Evolutionary conservation across 2,329 filamentous ascomycete genomes (phyloP).

Genomic region (Monilinia polystroma): DNA sequence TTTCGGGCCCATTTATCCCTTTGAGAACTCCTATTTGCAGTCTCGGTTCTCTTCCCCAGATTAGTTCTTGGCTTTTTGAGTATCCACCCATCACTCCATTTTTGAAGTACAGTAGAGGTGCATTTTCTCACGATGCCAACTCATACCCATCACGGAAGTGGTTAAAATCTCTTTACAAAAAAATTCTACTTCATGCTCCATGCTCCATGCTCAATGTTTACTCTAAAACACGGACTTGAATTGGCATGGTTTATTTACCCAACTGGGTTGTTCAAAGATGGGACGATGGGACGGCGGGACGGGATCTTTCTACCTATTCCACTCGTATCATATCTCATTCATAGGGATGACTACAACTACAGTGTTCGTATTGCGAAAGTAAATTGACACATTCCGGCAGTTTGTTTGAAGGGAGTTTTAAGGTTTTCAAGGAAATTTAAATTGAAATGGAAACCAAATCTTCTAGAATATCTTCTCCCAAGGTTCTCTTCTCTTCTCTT

Average conservation of each 20-base stretch:
- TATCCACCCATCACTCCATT: slow-evolving; percentile 12
- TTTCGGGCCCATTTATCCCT: slow-evolving; percentile 4
- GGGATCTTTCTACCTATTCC: background rate
- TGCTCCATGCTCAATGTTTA: background rate
- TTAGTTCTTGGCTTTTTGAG: slow-evolving; percentile 4
- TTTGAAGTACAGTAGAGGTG: background rate
- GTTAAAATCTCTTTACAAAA: slow-evolving; percentile 10
- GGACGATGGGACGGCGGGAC: background rate
- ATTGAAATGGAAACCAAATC: background rate
- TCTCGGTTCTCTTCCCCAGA: slow-evolving; percentile 18
- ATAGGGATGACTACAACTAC: background rate
- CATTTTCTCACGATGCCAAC: slow-evolving; percentile 14
- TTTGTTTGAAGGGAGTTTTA: background rate
- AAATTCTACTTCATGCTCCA: background rate
- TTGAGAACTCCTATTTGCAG: background rate
- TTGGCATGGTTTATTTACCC: background rate
- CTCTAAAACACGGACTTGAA: background rate
- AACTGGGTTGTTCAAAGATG: slow-evolving; percentile 8
- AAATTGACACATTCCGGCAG: background rate
- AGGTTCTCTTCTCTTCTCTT: too few species aligned
- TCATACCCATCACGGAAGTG: background rate
- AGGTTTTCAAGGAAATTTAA: background rate
- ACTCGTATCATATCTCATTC: background rate
- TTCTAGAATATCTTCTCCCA: background rate
- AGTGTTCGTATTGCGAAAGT: background rate